Conservation (phyloP, 2,329 filamentous ascomycete genomes). For the Aspergillus intermedius region DNA sequence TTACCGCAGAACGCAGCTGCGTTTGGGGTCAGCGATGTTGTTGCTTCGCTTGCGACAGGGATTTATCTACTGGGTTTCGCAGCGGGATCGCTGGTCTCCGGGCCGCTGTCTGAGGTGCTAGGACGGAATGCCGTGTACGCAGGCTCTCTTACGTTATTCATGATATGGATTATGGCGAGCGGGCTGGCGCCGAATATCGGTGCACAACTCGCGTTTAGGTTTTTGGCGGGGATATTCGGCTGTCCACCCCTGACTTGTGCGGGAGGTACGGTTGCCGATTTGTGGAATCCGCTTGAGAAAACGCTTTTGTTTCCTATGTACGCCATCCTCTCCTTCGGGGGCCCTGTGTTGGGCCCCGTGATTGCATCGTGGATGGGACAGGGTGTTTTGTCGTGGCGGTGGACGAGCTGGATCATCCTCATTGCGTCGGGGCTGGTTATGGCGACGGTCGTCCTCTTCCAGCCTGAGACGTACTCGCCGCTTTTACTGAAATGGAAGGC, state of each 20-base stretch:
- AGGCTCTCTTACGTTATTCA: conserved; percentile 40
- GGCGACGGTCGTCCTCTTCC: conserved; percentile 34
- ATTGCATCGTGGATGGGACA: conserved; percentile 18
- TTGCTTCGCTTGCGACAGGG: conserved; percentile 45
- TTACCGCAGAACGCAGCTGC: conserved; percentile 40
- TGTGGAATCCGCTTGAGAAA: conserved; percentile 44
- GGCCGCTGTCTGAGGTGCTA: conserved; percentile 44
- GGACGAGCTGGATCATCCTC: conserved; percentile 41
- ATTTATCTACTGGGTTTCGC: conserved; percentile 43
- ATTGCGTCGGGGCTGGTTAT: conserved; percentile 32
- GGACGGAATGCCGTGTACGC: conserved; percentile 48
- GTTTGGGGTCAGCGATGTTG: conserved; percentile 46
- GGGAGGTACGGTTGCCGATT: conserved; percentile 42
- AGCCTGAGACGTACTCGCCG: conserved; percentile 46
- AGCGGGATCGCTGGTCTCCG: conserved; percentile 42
- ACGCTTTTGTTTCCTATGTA: conserved; percentile 47
- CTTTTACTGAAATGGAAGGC: conserved; percentile 40
- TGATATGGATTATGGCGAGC: conserved; percentile 45
- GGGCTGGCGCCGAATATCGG: conserved; percentile 46
- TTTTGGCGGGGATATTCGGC: conserved; percentile 45
- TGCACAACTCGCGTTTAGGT: conserved; percentile 45
- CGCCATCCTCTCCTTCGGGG: conserved; percentile 38
- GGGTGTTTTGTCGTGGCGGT: conserved; percentile 21
- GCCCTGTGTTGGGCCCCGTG: conserved; percentile 18
- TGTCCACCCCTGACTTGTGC: conserved; percentile 42